These are phyloP conservation scores for Trichosporon sp. DNA, from an alignment of 1,284 basidiomycete genomes.

Conservation along the genomic window DNA sequence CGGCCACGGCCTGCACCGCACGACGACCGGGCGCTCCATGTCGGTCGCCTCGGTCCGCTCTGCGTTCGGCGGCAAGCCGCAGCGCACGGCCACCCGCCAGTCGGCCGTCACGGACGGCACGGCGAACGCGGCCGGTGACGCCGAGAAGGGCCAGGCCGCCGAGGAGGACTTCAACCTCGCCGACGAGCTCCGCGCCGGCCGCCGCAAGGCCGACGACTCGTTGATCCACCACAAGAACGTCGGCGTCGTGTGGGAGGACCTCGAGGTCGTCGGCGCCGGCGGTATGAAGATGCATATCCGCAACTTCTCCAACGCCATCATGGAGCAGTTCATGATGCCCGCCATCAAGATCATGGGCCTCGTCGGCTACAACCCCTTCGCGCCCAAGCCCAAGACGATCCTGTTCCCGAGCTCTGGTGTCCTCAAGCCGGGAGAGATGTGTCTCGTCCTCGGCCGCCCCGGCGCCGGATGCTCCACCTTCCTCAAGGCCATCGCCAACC, in stretches of 20 bases:
- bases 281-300: constrained; percentile 64
- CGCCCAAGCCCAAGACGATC: constrained; percentile 51
- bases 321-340: constrained; percentile 51
- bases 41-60: constrained; percentile 21
- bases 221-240: constrained; percentile 79
- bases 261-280: constrained; percentile 65
- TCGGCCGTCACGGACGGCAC: constrained; percentile 1
- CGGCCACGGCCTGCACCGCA: constrained; percentile 27
- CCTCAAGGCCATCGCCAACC: constrained; percentile 57
- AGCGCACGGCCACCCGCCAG: constrained; percentile 18
- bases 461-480: constrained; percentile 49
- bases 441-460: constrained; percentile 55
- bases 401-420: constrained; percentile 63
- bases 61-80: constrained; percentile 16
- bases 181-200: constrained; percentile 67
- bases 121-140: constrained; percentile 18
- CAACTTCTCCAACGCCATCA: constrained; percentile 51
- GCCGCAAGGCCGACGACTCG: constrained; percentile 62
- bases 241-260: constrained; percentile 55
- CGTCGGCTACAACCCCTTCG: constrained; percentile 20
- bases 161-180: constrained; percentile 53
- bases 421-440: constrained; percentile 63
- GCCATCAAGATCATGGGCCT: constrained; percentile 32
- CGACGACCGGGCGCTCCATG: constrained; percentile 24
- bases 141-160: constrained; percentile 30